Evolutionary conservation across 1,139 yeast genomes (phyloP), one percentile per base, ranked within the genome.

Genomic region (Waltiozyma sp.): DNA sequence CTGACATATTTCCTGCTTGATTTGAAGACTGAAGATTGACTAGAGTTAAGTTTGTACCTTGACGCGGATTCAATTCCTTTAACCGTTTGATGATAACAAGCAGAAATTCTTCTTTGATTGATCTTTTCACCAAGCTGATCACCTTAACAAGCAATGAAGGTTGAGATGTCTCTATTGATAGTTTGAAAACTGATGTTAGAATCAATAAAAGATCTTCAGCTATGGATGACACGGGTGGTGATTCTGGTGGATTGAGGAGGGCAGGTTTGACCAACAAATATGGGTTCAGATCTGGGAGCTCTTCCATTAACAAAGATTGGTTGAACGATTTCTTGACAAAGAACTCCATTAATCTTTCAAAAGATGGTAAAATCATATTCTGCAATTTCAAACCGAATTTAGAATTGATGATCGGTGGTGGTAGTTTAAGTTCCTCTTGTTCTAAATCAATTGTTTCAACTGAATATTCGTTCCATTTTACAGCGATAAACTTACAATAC

Each of bases 151-250:
- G 73, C 0, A 80, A 66, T 2, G 68, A 50, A 2, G 75, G 62
- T 43, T 79, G 77, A 1, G 87, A 85, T 0, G 88, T 71, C 41
- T 78, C 76, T 18, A 82, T 59, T 0, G 76, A 67, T 48, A 78
- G 81, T 37, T 75, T 62, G 28, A 84, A 59, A 8, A 83, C 68
- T n/a, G 76, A 74, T 50, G 85, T 83, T 40, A 88, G 63, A 18
- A 88, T 77, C 53, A 87, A 68, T 33, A 88, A 75, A 39, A 86
- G 66, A 58, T 91, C 98, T 57, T 91, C 98, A 37, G 89, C 77
- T 11, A 87, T 80, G 0, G 97, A 87, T 0, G 95, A 77, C 5
- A 84, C 76, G 4, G 93, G 82, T 4, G 84, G 51, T 35, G 55
- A 33, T 39, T 57, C 50, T 41, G 61, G 52, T 4, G 34, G 18